A percentile compares a stretch with the other conserved stretches of the same genome.
These are phyloP conservation scores for Aureobasidium mangrovei DNA, from an alignment of 2,329 filamentous ascomycete species.

Conservation along the genomic window DNA sequence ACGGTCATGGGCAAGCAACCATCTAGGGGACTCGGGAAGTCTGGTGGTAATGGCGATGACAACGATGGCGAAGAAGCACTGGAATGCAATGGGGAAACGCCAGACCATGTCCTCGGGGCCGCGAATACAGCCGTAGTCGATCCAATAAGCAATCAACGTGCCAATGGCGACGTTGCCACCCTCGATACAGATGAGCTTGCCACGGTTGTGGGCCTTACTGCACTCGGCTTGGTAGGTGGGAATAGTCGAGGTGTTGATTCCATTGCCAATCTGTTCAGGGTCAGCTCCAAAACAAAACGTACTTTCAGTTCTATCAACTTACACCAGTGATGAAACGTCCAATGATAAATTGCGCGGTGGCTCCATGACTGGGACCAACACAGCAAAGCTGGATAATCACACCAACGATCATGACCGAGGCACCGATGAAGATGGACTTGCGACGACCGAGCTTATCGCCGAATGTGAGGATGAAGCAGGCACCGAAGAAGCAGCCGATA, in stretches of 20 bases:
- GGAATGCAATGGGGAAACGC: slow-evolving; percentile 36
- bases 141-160: slow-evolving; percentile 43
- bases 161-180: slow-evolving; percentile 45
- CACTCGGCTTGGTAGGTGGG: slow-evolving; percentile 48
- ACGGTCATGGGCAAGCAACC: slow-evolving; percentile 20
- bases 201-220: slow-evolving; percentile 48
- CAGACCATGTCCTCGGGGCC: slow-evolving; percentile 25
- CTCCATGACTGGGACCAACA: slow-evolving; percentile 25
- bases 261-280: slow-evolving; percentile 33
- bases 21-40: slow-evolving; percentile 39
- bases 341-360: slow-evolving; percentile 44
- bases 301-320: background rate
- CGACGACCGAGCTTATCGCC: slow-evolving; percentile 37
- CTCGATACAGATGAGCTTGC: slow-evolving; percentile 53
- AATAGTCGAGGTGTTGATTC: slow-evolving; percentile 48
- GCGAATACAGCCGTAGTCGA: slow-evolving; percentile 37
- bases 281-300: background rate
- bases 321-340: slow-evolving; percentile 45
- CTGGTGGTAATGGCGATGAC: slow-evolving; percentile 35
- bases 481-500: slow-evolving; percentile 39
- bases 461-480: slow-evolving; percentile 30
- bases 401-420: slow-evolving; percentile 35
- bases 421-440: slow-evolving; percentile 35
- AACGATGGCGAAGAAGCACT: slow-evolving; percentile 36
- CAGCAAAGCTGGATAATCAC: slow-evolving; percentile 33